Evolutionary conservation across 2,329 filamentous ascomycete species (phyloP), one percentile per base, ranked within the genome.

Genomic region (Fusarium sp.): DNA sequence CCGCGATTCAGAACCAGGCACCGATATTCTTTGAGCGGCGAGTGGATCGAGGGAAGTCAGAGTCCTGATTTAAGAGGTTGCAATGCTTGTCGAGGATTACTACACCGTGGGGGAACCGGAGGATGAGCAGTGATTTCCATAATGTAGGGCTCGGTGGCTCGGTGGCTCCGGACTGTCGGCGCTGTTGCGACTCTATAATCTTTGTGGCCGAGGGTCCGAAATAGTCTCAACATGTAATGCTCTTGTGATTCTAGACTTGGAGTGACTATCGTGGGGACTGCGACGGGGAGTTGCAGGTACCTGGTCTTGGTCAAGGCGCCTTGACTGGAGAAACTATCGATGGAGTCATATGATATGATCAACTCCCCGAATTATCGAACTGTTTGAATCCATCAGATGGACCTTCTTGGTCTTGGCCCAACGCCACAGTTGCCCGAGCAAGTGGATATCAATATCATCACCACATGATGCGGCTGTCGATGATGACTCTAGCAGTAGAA

Each of bases 321-420:
- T 56, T 47, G 69, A 54, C 57, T 50, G 44, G 40, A 46, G 40
- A 64, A 38, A 21, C 32, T 50, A 58, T 73, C n/a, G 40, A 66
- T 50, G 32, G 52, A 16, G 33, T 61, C 61, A 54, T 35, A 56
- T 58, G 32, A 28, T 40, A 46, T 53, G 71, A 74, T 74, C 43
- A 59, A 72, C 62, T 73, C 71, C 71, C 71, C 71, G 71, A 64
- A 68, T 30, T 15, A 42, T 47, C 42, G 25, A 62, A 40, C 28
- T 64, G 25, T 25, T 32, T 40, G 54, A 43, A 28, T 49, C 47
- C 37, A 47, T 49, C 35, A 25, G 35, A 60, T 69, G 54, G 35
- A 47, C 35, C 49, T 21, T n/a, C 19, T 42, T 8, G 28, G 42
- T 15, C 50, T 64, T 47, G 46, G 46, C 53, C 23, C 25, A 37